phyloP scores from a whole-genome alignment of 108 stramenopile genomes.

The Fragilariopsis cylindrus region DNA sequence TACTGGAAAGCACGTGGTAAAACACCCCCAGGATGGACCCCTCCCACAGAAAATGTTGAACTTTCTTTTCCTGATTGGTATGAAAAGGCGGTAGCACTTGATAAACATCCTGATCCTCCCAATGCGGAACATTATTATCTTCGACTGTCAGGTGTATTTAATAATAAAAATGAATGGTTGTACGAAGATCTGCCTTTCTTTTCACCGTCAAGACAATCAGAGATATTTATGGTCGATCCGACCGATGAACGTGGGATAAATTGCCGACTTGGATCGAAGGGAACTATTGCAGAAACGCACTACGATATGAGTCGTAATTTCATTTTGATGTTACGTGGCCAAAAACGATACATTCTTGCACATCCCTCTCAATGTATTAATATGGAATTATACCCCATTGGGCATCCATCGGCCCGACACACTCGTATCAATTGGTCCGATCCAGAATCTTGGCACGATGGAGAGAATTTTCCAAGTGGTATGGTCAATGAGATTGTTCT shows the following conservation, averaged over 20 bases:
- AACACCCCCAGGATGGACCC: constrained; percentile 59
- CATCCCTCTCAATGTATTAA: constrained; percentile 89
- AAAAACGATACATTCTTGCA: constrained; percentile 82
- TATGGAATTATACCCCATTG: constrained; percentile 77
- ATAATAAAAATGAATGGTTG: constrained; percentile 53
- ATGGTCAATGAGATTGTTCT: constrained; percentile 89
- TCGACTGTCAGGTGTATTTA: constrained; percentile 66
- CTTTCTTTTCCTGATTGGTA: constrained; percentile 90
- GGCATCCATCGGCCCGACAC: constrained; percentile 88
- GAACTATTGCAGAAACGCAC: constrained; percentile 92
- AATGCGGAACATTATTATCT: constrained; percentile 93
- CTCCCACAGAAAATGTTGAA: constrained; percentile 82
- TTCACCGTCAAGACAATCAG: constrained; percentile 45
- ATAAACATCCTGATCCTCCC: constrained; percentile 30
- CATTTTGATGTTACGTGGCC: constrained; percentile 80
- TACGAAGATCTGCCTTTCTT: constrained; percentile 91
- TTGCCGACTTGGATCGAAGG: constrained; percentile 95
- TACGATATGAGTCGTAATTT: constrained; percentile 92
- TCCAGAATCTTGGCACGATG: constrained; percentile 26
- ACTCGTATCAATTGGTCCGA: constrained; percentile 89
- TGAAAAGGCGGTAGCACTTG: constrained; percentile 54
- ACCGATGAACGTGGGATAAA: constrained; percentile 89
- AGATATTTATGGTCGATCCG: constrained; percentile 90
- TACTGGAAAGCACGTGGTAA: constrained; percentile 60
- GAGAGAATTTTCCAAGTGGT: constrained; percentile 54